Percentiles rank a stretch among this genome's conserved stretches.
These are phyloP conservation scores for Aspergillus terreus DNA, from an alignment of 2,329 filamentous ascomycete genomes.

Conservation along the genomic window DNA sequence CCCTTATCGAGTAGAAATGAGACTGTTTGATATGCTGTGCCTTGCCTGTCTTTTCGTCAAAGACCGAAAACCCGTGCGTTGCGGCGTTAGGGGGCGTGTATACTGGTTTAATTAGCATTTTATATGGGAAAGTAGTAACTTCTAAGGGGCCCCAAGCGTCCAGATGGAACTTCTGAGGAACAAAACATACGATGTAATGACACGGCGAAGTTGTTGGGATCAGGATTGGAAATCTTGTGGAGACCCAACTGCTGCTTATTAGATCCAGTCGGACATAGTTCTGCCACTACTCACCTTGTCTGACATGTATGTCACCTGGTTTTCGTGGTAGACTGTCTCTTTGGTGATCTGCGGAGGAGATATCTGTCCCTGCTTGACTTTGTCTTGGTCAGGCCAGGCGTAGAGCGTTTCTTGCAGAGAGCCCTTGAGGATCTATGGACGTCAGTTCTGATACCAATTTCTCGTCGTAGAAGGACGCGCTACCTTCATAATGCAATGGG, in stretches of 20 bases:
- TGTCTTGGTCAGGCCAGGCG: conserved; percentile 59
- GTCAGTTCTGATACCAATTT: not conserved
- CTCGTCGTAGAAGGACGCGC: not conserved
- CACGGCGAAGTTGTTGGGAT: conserved; percentile 69
- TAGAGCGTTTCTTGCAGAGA: conserved; percentile 78
- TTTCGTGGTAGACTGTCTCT: conserved; percentile 64
- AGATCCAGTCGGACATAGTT: not conserved
- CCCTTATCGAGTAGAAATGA: conserved; percentile 65
- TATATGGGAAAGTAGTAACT: not conserved
- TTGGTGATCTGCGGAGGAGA: conserved; percentile 62
- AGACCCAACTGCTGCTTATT: conserved; percentile 63
- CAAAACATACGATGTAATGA: conserved; percentile 68
- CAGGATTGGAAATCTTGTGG: conserved; percentile 75
- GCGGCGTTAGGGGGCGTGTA: conserved; percentile 90
- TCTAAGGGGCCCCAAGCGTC: too few species aligned
- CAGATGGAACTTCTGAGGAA: not conserved
- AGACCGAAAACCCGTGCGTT: conserved; percentile 75
- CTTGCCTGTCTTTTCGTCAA: conserved; percentile 71
- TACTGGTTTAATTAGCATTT: conserved; percentile 39
- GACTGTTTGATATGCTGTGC: conserved; percentile 67
- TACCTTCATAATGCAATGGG: conserved; percentile 85
- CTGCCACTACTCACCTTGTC: conserved; percentile 52
- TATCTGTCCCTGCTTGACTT: conserved; percentile 42
- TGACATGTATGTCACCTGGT: conserved; percentile 85
- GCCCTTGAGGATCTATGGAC: conserved; percentile 65